Percentiles rank a stretch among this genome's conserved stretches.
Evolutionary conservation across 2,329 filamentous ascomycete genomes (phyloP).

Genomic region (Colletotrichum australisinense): DNA sequence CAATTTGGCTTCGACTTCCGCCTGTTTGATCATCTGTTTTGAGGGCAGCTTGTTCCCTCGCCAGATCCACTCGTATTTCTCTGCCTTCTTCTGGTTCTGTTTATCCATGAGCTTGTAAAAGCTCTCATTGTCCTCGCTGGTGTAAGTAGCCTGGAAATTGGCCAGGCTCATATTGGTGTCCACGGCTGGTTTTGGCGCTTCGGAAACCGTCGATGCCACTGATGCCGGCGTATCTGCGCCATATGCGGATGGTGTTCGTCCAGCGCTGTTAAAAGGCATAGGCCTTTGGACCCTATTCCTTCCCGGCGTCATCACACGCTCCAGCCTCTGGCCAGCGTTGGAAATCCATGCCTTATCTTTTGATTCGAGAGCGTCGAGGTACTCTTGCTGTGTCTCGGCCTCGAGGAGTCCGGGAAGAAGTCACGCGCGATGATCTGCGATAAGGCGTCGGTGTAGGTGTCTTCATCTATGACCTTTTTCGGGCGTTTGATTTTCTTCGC

Average conservation of each 20-base stretch:
- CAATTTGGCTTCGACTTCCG: constrained; percentile 68
- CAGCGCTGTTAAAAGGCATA: constrained; percentile 45
- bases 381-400: constrained; percentile 88
- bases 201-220: constrained; percentile 52
- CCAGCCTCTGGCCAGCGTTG: constrained; percentile 78
- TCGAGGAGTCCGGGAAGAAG: constrained; percentile 96
- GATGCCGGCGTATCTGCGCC: constrained; percentile 80
- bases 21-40: constrained; percentile 80
- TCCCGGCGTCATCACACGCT: constrained; percentile 85
- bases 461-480: constrained; percentile 89
- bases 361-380: constrained; percentile 90
- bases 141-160: constrained; percentile 92
- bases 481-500: constrained; percentile 93
- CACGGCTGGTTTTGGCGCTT: constrained; percentile 59
- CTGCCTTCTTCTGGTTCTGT: constrained; percentile 85
- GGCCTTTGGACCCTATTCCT: constrained; percentile 50
- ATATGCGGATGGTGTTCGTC: constrained; percentile 73
- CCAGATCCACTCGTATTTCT: constrained; percentile 92
- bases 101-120: constrained; percentile 93
- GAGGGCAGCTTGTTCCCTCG: constrained; percentile 85
- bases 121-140: constrained; percentile 96
- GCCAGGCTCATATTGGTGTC: constrained; percentile 85
- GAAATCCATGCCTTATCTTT: constrained; percentile 88
- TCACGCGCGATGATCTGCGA: constrained; percentile 96
- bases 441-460: constrained; percentile 89